Base-by-base conservation (phyloP, 148 eudicot species). In the Tetragonia tetragonoides region DNA sequence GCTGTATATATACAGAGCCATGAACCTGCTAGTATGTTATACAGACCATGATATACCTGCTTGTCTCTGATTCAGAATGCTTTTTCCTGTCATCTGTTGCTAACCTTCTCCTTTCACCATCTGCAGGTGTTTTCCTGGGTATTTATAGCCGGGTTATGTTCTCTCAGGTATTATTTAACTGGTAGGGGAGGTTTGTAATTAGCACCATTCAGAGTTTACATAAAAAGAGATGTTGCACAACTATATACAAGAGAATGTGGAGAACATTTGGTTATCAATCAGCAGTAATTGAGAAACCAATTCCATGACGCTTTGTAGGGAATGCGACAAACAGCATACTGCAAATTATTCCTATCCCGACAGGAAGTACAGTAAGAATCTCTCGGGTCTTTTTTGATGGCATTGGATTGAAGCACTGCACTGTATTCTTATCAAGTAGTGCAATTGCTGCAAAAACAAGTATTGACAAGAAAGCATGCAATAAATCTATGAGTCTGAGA, bases 231-330 rank as follows among this genome's bases (percentile, higher is more conserved):
- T n/a, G 10, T 34, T 11, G 7, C n/a, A 34, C 65, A 38, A 72
- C 15, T 23, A 16, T 40, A 77, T 15, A 54, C 72, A 56, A 68
- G 11, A 51, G 64, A 62, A 28, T 64, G 44, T 78, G 70, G 37
- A 46, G 75, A n/a, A n/a, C 17, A 37, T 5, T 8, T 37, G 28
- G 21, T 57, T 18, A 60, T 78, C 60, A 83, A 65, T 68, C 69
- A 41, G 77, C 73, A 68, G 87, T 83, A 63, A 89, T 21, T 1
- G 98, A 92, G 70, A 87, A 90, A 61, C 96, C 98, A 57, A 90
- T 89, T 40, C 97, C 97, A 72, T 90, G 92, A 54, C 90, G 88
- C 53, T 84, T 75, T 3, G 94, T 83, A 11, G 94, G 98, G 68
- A 93, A 88, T 1, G 82, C 88, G 65, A 91, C 89, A 77, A 91